A percentile compares a stretch with the other conserved stretches of the same genome.
phyloP scores from a whole-genome alignment of 140 eudicot genomes.

The Stevia rebaudiana region DNA sequence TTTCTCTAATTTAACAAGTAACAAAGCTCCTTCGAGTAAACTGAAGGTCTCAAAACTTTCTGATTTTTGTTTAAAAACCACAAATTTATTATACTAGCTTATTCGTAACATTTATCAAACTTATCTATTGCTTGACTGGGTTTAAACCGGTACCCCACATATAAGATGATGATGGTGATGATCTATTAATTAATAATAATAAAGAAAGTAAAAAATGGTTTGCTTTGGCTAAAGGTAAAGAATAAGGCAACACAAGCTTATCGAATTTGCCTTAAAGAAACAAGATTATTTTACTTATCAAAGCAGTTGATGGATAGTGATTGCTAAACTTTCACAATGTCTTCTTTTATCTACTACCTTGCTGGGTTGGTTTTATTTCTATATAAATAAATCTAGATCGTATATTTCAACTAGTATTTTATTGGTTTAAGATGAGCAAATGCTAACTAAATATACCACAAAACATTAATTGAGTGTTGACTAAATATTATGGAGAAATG shows the following conservation, averaged over 20 bases:
- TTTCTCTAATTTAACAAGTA: too few relatives aligned
- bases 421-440: neutral
- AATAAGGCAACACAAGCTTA: constrained; percentile 26
- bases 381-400: neutral
- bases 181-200: neutral
- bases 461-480: neutral
- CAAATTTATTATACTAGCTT: too few relatives aligned
- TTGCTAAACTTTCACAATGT: constrained; percentile 24
- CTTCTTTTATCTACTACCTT: neutral
- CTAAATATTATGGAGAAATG: neutral
- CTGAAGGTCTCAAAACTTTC: too few relatives aligned
- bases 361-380: neutral
- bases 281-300: constrained; percentile 23
- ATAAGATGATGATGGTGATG: too few relatives aligned
- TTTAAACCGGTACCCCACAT: too few relatives aligned
- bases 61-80: too few relatives aligned
- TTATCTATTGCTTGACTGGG: too few relatives aligned
- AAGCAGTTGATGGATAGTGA: constrained; percentile 32
- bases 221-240: constrained; percentile 41
- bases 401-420: neutral
- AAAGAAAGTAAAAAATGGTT: constrained; percentile 28
- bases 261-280: too few relatives aligned
- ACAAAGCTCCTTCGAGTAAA: too few relatives aligned
- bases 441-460: neutral
- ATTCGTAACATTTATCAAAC: too few relatives aligned